These are phyloP conservation scores for Bathelium albidoporum DNA, from an alignment of 495 filamentous ascomycete genomes.

Conservation along the genomic window DNA sequence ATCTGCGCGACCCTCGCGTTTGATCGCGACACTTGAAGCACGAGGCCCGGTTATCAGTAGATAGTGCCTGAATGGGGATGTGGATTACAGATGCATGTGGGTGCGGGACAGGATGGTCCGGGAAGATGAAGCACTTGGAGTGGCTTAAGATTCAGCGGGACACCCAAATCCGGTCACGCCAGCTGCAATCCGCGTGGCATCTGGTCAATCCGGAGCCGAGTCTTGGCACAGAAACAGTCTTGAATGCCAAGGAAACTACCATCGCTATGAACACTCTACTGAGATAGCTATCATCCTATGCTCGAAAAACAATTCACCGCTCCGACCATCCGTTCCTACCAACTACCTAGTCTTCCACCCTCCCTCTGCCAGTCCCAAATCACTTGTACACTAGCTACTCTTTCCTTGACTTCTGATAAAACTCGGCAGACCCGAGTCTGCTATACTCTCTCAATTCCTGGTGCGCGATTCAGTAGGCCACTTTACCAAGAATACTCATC, in stretches of 20 bases:
- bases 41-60: background rate
- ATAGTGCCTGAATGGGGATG: background rate
- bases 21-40: background rate
- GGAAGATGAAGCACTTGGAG: background rate
- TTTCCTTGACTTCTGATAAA: background rate
- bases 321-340: background rate
- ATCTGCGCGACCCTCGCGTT: background rate
- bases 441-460: too few species aligned
- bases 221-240: slow-evolving; percentile 4
- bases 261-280: slow-evolving; percentile 1
- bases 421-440: too few species aligned
- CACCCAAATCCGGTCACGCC: background rate
- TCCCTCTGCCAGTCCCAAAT: slow-evolving; percentile 1
- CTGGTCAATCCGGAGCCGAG: background rate
- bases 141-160: background rate
- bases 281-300: background rate
- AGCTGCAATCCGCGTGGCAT: background rate
- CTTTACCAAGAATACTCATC: background rate
- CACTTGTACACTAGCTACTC: background rate
- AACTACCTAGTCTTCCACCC: background rate
- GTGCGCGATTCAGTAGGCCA: background rate
- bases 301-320: slow-evolving; percentile 1
- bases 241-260: background rate
- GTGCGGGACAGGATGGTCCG: background rate
- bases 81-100: background rate